These are phyloP conservation scores for Telfairia occidentalis DNA, from an alignment of 331 rosid genomes.

Conservation along the genomic window DNA sequence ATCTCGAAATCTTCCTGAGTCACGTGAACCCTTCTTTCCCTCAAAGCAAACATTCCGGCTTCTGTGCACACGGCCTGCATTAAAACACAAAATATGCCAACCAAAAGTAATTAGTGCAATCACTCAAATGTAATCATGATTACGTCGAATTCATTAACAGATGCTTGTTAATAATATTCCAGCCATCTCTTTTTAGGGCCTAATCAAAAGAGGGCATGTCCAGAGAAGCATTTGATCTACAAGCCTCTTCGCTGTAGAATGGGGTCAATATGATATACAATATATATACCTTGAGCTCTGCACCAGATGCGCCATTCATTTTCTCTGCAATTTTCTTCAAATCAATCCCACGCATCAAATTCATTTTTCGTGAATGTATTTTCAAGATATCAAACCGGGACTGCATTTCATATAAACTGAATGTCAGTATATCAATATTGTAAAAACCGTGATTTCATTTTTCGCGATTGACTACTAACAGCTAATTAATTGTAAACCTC, in stretches of 20 bases:
- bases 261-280: background rate
- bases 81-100: background rate
- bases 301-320: constrained; percentile 98
- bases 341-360: constrained; percentile 96
- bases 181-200: too few relatives aligned
- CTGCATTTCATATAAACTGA: constrained; percentile 25
- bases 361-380: constrained; percentile 97
- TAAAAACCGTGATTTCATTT: background rate
- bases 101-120: background rate
- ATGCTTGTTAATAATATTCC: too few relatives aligned
- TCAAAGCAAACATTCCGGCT: constrained; percentile 97
- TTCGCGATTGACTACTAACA: background rate
- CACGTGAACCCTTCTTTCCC: constrained; percentile 93
- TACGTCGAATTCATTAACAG: too few relatives aligned
- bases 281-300: constrained; percentile 85
- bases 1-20: constrained; percentile 97
- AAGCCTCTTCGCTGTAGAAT: background rate
- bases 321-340: constrained; percentile 96
- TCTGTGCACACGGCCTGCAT: constrained; percentile 97
- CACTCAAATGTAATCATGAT: background rate
- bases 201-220: too few relatives aligned
- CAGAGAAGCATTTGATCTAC: background rate
- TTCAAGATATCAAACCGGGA: constrained; percentile 90
- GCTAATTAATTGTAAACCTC: background rate
- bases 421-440: background rate